Conservation (phyloP, 352 stramenopile genomes). For the Phytophthora foliorum region DNA sequence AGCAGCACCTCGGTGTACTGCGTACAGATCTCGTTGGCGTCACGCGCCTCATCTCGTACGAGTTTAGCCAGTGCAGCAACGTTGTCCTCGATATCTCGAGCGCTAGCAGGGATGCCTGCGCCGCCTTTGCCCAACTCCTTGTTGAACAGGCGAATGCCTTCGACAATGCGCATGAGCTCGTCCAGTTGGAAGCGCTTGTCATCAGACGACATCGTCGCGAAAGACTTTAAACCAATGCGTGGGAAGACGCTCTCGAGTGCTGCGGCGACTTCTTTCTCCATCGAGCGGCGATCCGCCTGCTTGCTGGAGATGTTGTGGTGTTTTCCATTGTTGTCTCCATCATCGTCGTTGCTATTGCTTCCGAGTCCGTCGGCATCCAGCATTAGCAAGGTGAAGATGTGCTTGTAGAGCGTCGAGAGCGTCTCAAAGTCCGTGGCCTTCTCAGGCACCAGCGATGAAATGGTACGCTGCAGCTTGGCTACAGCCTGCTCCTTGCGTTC, state of each 20-base stretch:
- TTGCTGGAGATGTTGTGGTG: conserved; percentile 35
- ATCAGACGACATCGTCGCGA: conserved; percentile 90
- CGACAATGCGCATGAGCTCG: conserved; percentile 93
- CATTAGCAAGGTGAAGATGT: conserved; percentile 89
- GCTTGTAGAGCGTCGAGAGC: conserved; percentile 92
- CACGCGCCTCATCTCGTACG: conserved; percentile 66
- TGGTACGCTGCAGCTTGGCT: conserved; percentile 73
- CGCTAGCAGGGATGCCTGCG: conserved; percentile 75
- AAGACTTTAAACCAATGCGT: conserved; percentile 93
- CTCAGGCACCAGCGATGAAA: conserved; percentile 80
- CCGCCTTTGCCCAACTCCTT: conserved; percentile 90
- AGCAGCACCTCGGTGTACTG: conserved; percentile 86
- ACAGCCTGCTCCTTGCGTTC: conserved; percentile 71
- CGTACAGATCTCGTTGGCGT: conserved; percentile 78
- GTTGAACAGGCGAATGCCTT: conserved; percentile 96
- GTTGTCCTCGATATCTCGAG: conserved; percentile 70
- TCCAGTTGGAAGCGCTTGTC: conserved; percentile 93
- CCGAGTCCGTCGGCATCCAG: conserved; percentile 58
- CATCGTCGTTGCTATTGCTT: conserved; percentile 26
- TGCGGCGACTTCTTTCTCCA: conserved; percentile 90
- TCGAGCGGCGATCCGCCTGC: conserved; percentile 67
- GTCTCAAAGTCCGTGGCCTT: conserved; percentile 91
- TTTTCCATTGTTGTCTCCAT: conserved; percentile 22
- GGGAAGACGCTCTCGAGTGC: conserved; percentile 96
- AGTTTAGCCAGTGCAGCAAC: conserved; percentile 52